These are phyloP conservation scores for Basipetospora chlamydospora DNA, from an alignment of 2,329 filamentous ascomycete species.

Conservation along the genomic window DNA sequence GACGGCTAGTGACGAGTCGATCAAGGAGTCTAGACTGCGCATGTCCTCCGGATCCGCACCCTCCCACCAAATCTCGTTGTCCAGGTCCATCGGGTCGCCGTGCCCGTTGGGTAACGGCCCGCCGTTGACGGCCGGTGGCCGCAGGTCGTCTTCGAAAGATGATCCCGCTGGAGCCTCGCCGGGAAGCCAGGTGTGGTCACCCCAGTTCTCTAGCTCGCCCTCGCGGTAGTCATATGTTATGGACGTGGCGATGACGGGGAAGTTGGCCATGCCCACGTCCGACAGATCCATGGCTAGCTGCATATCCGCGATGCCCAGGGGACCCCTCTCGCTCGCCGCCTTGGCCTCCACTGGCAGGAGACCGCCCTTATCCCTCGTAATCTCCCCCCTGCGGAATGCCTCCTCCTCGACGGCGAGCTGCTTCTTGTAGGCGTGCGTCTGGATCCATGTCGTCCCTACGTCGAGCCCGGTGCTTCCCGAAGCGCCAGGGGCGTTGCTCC, in stretches of 20 bases:
- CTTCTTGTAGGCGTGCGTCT: slow-evolving; percentile 63
- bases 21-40: slow-evolving; percentile 36
- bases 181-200: slow-evolving; percentile 41
- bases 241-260: slow-evolving; percentile 58
- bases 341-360: slow-evolving; percentile 70
- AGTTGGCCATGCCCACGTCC: slow-evolving; percentile 61
- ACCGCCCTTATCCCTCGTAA: slow-evolving; percentile 60
- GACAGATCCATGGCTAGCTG: slow-evolving; percentile 61
- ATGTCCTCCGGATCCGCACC: slow-evolving; percentile 39
- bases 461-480: slow-evolving; percentile 48
- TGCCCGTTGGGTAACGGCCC: slow-evolving; percentile 33
- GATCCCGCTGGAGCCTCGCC: slow-evolving; percentile 15
- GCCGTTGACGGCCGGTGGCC: slow-evolving; percentile 19
- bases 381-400: slow-evolving; percentile 54
- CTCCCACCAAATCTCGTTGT: slow-evolving; percentile 46
- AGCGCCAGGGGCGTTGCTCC: slow-evolving; percentile 49
- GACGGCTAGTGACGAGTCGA: slow-evolving; percentile 41
- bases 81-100: slow-evolving; percentile 44
- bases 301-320: slow-evolving; percentile 65
- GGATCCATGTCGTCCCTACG: slow-evolving; percentile 54
- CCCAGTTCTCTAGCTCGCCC: slow-evolving; percentile 56
- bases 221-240: slow-evolving; percentile 61
- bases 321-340: slow-evolving; percentile 54
- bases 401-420: slow-evolving; percentile 67
- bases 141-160: slow-evolving; percentile 17